Conservation (phyloP, 805 yeast genomes). For the Cyberlindnera euphorbiae region DNA sequence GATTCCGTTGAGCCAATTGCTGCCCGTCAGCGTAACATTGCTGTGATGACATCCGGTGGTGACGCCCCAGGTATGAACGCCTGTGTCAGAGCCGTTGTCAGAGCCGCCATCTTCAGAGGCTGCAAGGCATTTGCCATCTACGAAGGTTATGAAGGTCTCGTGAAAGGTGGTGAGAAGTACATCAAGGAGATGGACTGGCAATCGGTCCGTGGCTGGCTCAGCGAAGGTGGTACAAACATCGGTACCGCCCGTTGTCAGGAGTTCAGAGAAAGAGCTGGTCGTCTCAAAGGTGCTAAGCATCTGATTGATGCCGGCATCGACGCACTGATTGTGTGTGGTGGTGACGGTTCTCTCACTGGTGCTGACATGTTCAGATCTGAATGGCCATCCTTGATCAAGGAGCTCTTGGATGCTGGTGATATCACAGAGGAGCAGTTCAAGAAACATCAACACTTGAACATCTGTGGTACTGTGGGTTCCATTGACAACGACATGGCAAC, state of each 20-base stretch:
- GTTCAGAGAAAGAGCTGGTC: conserved; percentile 81
- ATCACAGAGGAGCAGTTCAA: conserved; percentile 55
- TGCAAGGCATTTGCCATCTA: conserved; percentile 89
- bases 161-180: conserved; percentile 70
- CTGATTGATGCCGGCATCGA: conserved; percentile 86
- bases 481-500: conserved; percentile 98
- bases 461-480: conserved; percentile 93
- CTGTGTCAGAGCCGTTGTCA: conserved; percentile 89
- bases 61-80: conserved; percentile 99
- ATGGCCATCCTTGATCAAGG: conserved; percentile 86
- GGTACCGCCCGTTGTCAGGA: conserved; percentile 94
- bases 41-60: conserved; percentile 98
- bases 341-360: conserved; percentile 97
- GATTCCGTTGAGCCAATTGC: no score
- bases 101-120: conserved; percentile 81
- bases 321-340: conserved; percentile 96
- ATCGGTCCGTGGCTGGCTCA: conserved; percentile 90
- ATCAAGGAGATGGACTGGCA: conserved; percentile 82
- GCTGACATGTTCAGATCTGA: conserved; percentile 92
- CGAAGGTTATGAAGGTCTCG: conserved; percentile 95
- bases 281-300: conserved; percentile 78
- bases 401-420: conserved; percentile 52
- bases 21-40: conserved; percentile 45
- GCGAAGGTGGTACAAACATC: conserved; percentile 91
- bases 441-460: conserved; percentile 69